These are phyloP conservation scores for Hemileccinum impolitum DNA, from an alignment of 768 basidiomycete genomes.

Conservation along the genomic window DNA sequence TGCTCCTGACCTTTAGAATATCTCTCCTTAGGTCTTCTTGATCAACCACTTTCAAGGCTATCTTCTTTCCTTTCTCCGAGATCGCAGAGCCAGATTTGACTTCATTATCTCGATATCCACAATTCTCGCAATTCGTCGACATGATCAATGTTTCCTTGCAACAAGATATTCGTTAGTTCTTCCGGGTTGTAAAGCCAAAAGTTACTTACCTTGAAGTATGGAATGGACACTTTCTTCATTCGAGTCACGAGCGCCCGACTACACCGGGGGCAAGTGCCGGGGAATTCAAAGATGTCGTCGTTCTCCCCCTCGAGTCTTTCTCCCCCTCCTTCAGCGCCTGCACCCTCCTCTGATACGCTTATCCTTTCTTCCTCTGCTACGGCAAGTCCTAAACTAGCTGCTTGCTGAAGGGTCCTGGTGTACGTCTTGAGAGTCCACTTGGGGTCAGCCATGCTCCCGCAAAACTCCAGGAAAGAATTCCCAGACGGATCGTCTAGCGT, in stretches of 20 bases:
- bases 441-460: slow-evolving; percentile 82
- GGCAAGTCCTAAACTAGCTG: slow-evolving; percentile 72
- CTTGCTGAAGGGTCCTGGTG: slow-evolving; percentile 75
- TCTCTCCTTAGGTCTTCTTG: slow-evolving; percentile 90
- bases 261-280: slow-evolving; percentile 85
- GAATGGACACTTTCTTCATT: slow-evolving; percentile 96
- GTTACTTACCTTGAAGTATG: slow-evolving; percentile 83
- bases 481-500: slow-evolving; percentile 91
- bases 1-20: slow-evolving; percentile 74
- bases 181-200: not conserved
- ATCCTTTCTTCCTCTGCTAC: slow-evolving; percentile 41
- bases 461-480: slow-evolving; percentile 94
- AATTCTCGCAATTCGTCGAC: slow-evolving; percentile 94
- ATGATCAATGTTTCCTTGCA: slow-evolving; percentile 90
- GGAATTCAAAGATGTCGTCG: slow-evolving; percentile 90
- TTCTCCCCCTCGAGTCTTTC: slow-evolving; percentile 41
- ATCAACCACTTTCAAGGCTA: slow-evolving; percentile 88
- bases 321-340: slow-evolving; percentile 13
- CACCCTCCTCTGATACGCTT: not conserved
- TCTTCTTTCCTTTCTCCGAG: slow-evolving; percentile 80
- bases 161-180: not conserved
- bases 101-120: slow-evolving; percentile 97
- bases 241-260: slow-evolving; percentile 76
- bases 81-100: slow-evolving; percentile 93
- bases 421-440: slow-evolving; percentile 91